phyloP scores from a whole-genome alignment of 768 basidiomycete species.

The Thelephora ganbajun region DNA sequence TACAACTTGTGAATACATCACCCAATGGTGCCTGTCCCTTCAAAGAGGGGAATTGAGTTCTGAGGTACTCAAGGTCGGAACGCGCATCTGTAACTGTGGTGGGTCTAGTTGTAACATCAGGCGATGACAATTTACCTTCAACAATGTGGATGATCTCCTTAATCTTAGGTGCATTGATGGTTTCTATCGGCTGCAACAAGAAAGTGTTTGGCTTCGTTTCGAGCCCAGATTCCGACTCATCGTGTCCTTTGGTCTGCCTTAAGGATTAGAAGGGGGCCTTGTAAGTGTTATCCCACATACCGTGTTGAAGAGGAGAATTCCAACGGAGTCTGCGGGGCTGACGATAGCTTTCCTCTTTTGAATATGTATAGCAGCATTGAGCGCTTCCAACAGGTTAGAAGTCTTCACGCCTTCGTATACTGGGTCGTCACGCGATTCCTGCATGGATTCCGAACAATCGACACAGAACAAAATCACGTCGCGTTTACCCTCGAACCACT shows the following conservation, averaged over 20 bases:
- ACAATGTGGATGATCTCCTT: slow-evolving; percentile 66
- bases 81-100: slow-evolving; percentile 35
- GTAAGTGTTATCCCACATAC: slow-evolving; percentile 30
- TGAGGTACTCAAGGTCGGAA: slow-evolving; percentile 44
- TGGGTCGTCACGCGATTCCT: slow-evolving; percentile 49
- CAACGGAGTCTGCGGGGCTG: slow-evolving; percentile 81
- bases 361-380: slow-evolving; percentile 76
- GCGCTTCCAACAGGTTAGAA: slow-evolving; percentile 64
- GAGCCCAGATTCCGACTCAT: slow-evolving; percentile 24
- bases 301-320: slow-evolving; percentile 86
- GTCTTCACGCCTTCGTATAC: slow-evolving; percentile 52
- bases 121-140: slow-evolving; percentile 38
- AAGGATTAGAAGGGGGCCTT: background rate
- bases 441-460: slow-evolving; percentile 89
- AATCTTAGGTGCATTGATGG: slow-evolving; percentile 70
- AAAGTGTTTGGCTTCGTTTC: slow-evolving; percentile 59
- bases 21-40: slow-evolving; percentile 58
- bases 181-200: slow-evolving; percentile 63
- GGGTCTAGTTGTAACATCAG: background rate
- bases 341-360: slow-evolving; percentile 83
- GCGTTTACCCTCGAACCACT: slow-evolving; percentile 61
- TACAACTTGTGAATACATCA: slow-evolving; percentile 84
- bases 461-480: slow-evolving; percentile 94
- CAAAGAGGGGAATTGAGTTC: slow-evolving; percentile 50
- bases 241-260: slow-evolving; percentile 21